A percentile compares a stretch with the other conserved stretches of the same genome.
These are phyloP conservation scores for Vaccinium myrtillus DNA, from an alignment of 148 eudicot species.

Conservation along the genomic window DNA sequence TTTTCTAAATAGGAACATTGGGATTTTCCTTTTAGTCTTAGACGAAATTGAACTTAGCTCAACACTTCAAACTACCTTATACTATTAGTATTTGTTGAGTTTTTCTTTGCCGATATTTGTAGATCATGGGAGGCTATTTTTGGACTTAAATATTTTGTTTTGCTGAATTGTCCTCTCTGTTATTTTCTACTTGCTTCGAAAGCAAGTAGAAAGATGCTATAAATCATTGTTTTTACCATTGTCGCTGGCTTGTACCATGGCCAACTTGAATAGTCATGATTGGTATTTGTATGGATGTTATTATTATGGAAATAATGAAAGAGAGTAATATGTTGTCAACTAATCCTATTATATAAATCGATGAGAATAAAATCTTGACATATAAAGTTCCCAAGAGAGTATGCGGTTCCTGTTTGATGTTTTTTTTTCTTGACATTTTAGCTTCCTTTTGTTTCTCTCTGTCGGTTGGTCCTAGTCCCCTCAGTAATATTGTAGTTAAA, in stretches of 20 bases:
- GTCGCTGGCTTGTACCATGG: not conserved
- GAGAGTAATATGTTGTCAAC: not conserved
- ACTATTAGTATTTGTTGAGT: not conserved
- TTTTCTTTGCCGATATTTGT: not conserved
- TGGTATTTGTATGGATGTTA: not conserved
- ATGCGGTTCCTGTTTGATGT: not conserved
- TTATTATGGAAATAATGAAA: not conserved
- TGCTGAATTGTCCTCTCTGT: not conserved
- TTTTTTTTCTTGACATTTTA: not conserved
- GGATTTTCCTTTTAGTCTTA: not conserved
- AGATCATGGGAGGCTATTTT: not conserved
- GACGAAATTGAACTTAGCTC: not conserved
- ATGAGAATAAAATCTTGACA: not conserved
- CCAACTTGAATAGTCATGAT: not conserved
- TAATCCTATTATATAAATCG: not conserved
- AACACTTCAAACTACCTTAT: conserved; percentile 3
- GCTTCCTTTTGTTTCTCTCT: not conserved
- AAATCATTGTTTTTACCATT: not conserved
- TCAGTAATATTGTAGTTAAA: conserved; percentile 14
- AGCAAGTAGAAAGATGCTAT: not conserved
- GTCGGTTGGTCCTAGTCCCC: not conserved
- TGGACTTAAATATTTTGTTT: not conserved
- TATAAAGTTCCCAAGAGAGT: not conserved
- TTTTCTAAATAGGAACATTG: not conserved
- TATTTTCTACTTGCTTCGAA: no score